Percentiles rank a stretch among this genome's conserved stretches.
These are phyloP conservation scores for Dothideomycetes sp. DNA, from an alignment of 2,329 filamentous ascomycete species.

Conservation along the genomic window DNA sequence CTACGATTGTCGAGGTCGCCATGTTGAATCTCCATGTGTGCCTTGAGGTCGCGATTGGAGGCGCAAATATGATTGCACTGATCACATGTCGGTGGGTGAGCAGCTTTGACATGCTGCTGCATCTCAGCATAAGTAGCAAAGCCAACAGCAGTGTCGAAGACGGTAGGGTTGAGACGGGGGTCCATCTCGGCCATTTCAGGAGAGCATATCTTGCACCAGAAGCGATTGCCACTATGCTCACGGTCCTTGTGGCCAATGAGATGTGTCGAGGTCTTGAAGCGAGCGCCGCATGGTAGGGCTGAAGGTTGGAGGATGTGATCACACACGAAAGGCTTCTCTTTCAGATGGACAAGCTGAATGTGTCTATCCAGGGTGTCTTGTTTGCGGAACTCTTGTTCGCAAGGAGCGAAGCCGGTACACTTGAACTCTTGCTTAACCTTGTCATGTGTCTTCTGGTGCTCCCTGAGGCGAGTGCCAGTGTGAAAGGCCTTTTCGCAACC, in stretches of 20 bases:
- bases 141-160: slow-evolving; percentile 12
- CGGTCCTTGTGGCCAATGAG: slow-evolving; percentile 61
- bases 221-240: slow-evolving; percentile 58
- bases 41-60: slow-evolving; percentile 56
- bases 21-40: slow-evolving; percentile 71
- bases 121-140: slow-evolving; percentile 66
- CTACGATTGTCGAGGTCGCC: slow-evolving; percentile 14
- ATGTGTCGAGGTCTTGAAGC: slow-evolving; percentile 62
- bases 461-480: slow-evolving; percentile 64
- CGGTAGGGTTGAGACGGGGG: slow-evolving; percentile 17
- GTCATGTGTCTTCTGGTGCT: slow-evolving; percentile 65
- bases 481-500: slow-evolving; percentile 73
- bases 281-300: slow-evolving; percentile 48
- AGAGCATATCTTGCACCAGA: slow-evolving; percentile 67
- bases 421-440: slow-evolving; percentile 61
- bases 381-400: slow-evolving; percentile 73
- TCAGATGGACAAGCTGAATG: slow-evolving; percentile 63
- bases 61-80: slow-evolving; percentile 62
- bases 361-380: slow-evolving; percentile 78
- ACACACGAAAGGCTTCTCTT: slow-evolving; percentile 62
- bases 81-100: slow-evolving; percentile 61
- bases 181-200: slow-evolving; percentile 15
- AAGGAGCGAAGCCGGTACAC: slow-evolving; percentile 60
- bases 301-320: slow-evolving; percentile 43
- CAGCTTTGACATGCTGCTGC: slow-evolving; percentile 59